Evolutionary conservation across 306 rosid genomes (phyloP).

Genomic region (Cucurbita ficifolia): DNA sequence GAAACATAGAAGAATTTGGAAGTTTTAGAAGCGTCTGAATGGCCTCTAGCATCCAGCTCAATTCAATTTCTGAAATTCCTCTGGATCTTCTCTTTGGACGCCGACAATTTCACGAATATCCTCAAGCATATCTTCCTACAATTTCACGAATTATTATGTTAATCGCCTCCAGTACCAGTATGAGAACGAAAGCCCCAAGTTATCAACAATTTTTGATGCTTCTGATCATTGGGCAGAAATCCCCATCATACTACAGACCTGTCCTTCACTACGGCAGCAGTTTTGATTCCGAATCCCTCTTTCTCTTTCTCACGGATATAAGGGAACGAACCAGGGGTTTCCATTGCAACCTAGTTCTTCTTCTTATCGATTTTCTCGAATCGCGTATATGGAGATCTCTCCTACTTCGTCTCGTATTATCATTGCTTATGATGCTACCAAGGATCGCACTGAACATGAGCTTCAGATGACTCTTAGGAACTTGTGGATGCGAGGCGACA

Average conservation of each 20-base stretch:
- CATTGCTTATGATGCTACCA: slow-evolving; percentile 59
- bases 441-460: slow-evolving; percentile 26
- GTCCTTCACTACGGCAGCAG: background rate
- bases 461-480: slow-evolving; percentile 21
- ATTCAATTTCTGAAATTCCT: background rate
- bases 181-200: background rate
- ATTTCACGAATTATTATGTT: background rate
- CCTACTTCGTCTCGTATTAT: slow-evolving; percentile 21
- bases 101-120: slow-evolving; percentile 2
- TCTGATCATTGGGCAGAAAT: slow-evolving; percentile 3
- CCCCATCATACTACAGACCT: background rate
- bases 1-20: background rate
- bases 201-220: background rate
- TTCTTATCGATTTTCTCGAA: background rate
- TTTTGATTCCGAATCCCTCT: background rate
- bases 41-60: background rate
- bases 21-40: background rate
- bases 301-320: background rate
- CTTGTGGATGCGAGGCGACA: slow-evolving; percentile 15
- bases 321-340: background rate
- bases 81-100: background rate
- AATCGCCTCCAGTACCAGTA: background rate
- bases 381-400: slow-evolving; percentile 21
- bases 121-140: slow-evolving; percentile 6
- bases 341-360: no score